phyloP scores from a whole-genome alignment of 1,284 basidiomycete genomes.

The Ganoderma sp. region DNA sequence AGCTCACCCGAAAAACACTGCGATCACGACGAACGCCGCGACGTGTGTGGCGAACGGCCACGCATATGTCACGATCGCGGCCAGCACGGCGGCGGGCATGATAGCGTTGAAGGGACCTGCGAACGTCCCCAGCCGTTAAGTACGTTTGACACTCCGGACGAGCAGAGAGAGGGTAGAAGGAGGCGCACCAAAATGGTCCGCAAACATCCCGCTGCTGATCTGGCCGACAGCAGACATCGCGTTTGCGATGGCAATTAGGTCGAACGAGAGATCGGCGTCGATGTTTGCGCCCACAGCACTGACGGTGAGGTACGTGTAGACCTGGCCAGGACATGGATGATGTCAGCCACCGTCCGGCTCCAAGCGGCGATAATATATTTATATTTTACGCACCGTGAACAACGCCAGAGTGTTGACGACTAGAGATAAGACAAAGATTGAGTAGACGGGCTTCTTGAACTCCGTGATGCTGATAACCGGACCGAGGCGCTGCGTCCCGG shows the following conservation, averaged over 20 bases:
- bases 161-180: background rate
- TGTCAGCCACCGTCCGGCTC: background rate
- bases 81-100: slow-evolving; percentile 53
- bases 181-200: slow-evolving; percentile 45
- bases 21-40: slow-evolving; percentile 49
- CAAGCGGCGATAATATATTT: too few relatives aligned
- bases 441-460: slow-evolving; percentile 2
- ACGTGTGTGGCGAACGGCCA: slow-evolving; percentile 58
- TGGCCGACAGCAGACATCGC: slow-evolving; percentile 49
- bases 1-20: background rate
- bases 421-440: background rate
- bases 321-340: background rate
- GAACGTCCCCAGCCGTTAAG: background rate
- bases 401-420: background rate
- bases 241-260: slow-evolving; percentile 53
- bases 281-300: slow-evolving; percentile 38
- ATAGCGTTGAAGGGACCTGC: slow-evolving; percentile 59
- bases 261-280: slow-evolving; percentile 44
- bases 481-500: background rate
- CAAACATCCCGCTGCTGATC: slow-evolving; percentile 44
- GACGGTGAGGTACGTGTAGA: background rate
- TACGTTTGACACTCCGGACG: too few relatives aligned
- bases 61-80: slow-evolving; percentile 56
- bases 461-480: background rate
- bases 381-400: background rate